Base-by-base conservation (phyloP, 768 basidiomycete species). In the Pleurotus giganteus region DNA sequence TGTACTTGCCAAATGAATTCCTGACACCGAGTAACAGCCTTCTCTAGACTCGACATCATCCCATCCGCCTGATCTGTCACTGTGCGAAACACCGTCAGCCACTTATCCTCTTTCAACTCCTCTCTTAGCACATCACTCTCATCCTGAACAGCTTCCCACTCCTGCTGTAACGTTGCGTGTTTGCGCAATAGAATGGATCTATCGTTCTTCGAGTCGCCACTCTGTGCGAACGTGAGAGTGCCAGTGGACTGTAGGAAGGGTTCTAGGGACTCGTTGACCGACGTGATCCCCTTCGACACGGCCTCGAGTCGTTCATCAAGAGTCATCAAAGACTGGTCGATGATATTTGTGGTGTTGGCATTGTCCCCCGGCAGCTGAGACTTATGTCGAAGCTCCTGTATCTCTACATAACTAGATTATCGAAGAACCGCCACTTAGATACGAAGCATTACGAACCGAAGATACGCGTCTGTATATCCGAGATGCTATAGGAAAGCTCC, bases 11-110 rank as follows among this genome's bases (percentile, higher is more conserved):
- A 88, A 59, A 92, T 88, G 69, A 93, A 94, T 64, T 92, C 90
- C 90, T 91, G 89, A 74, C 93, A 95, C 60, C 90, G 84, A 63
- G 85, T 86, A 41, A 96, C 85, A 7, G 91, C 93, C 69, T 96
- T 98, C 73, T 98, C 92, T 61, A 99, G 72, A 64, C 91, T 91
- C 26, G 84, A 84, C 93, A 98, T 96, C 96, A 98, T 97, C 23
- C 92, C 93, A 66, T 94, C 92, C 39, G 96, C 95, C 68, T 98
- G 95, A 64, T 94, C 89, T 39, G 92, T 86, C 55, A 94, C 91
- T 4, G 91, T 95, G 60, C 94, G 82, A 71, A 98, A 98, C 19
- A 98, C 91, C 9, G 89, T 89, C 62, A 98, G 78, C 92, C 93
- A 97, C 63, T 95, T 95, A 71, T 98, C 96, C 70, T 98, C 96